Percentiles rank a stretch among this genome's conserved stretches.
phyloP scores from a whole-genome alignment of 345 rosid genomes.

The Dovyalis caffra region DNA sequence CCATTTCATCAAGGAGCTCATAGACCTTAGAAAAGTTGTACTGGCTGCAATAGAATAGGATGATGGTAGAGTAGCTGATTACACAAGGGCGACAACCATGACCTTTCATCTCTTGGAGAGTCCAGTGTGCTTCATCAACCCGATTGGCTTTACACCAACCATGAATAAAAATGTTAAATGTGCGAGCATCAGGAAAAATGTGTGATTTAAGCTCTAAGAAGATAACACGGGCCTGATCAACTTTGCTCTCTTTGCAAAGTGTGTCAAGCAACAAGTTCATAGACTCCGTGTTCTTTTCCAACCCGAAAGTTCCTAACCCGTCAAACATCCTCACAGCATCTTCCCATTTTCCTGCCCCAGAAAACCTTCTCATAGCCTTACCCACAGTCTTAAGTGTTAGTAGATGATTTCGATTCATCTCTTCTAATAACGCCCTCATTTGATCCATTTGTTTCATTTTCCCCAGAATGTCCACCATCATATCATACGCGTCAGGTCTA shows the following conservation, averaged over 20 bases:
- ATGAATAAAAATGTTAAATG: constrained; percentile 76
- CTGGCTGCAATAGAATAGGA: constrained; percentile 53
- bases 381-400: constrained; percentile 54
- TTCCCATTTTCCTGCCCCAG: constrained; percentile 86
- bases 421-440: constrained; percentile 58
- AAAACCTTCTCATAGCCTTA: constrained; percentile 73
- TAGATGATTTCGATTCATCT: constrained; percentile 41
- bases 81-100: constrained; percentile 60
- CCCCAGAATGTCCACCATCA: constrained; percentile 70
- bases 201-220: constrained; percentile 59
- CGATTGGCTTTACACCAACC: constrained; percentile 86
- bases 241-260: constrained; percentile 74
- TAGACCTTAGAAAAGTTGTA: constrained; percentile 48
- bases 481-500: constrained; percentile 43
- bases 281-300: constrained; percentile 66
- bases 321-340: constrained; percentile 70
- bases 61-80: constrained; percentile 70
- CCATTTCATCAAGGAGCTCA: constrained; percentile 68
- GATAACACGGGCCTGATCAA: constrained; percentile 57
- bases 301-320: constrained; percentile 48
- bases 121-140: constrained; percentile 83
- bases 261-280: constrained; percentile 82
- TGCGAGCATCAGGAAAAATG: constrained; percentile 57
- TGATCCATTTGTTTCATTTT: constrained; percentile 64
- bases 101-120: constrained; percentile 89